Conservation (phyloP, 177 flowering plant genomes). For the Telopea speciosissima region DNA sequence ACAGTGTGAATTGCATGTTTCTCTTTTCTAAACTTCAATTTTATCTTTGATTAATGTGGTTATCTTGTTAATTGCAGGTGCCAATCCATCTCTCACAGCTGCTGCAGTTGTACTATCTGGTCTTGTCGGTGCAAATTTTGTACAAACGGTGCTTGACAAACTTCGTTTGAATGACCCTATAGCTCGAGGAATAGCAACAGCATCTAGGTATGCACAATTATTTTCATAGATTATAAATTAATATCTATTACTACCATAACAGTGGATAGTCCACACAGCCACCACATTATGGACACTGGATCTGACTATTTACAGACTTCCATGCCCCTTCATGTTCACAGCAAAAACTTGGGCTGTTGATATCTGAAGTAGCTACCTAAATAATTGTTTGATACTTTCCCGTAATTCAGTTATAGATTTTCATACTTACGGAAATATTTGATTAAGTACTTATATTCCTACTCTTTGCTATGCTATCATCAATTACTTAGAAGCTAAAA, state of each 20-base stretch:
- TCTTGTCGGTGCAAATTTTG: constrained; percentile 89
- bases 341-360: background rate
- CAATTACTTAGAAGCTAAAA: too few species aligned
- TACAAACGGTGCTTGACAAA: constrained; percentile 79
- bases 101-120: constrained; percentile 94
- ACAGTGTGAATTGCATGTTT: background rate
- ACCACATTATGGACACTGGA: background rate
- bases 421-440: background rate
- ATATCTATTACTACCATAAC: background rate
- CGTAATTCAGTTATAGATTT: background rate
- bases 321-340: background rate
- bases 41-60: background rate
- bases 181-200: constrained; percentile 97
- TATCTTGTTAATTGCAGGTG: constrained; percentile 38
- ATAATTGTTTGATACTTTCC: background rate
- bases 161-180: constrained; percentile 81
- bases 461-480: background rate
- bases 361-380: background rate
- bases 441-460: too few species aligned
- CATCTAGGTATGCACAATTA: constrained; percentile 65
- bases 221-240: background rate
- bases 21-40: background rate
- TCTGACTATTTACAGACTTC: background rate
- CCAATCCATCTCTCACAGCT: constrained; percentile 89
- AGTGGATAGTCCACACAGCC: background rate